Evolutionary conservation across 768 basidiomycete species (phyloP).

Genomic region (Dendrothele bispora): DNA sequence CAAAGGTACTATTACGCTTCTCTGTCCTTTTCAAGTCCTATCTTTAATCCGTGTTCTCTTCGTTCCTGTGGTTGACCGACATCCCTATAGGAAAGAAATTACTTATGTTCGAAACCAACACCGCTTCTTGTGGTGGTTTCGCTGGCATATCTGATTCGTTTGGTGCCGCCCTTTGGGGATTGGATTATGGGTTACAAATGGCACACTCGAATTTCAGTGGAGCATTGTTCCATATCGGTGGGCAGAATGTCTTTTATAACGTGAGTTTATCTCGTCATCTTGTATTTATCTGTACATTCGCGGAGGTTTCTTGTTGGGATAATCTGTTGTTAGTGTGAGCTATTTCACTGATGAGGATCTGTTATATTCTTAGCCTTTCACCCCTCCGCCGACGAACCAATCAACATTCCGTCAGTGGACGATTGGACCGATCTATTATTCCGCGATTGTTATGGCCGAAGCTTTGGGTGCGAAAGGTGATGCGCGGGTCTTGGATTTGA

Average conservation of each 20-base stretch:
- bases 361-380: background rate
- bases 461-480: constrained; percentile 63
- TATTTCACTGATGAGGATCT: constrained; percentile 53
- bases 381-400: constrained; percentile 41
- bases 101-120: constrained; percentile 73
- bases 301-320: no score
- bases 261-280: constrained; percentile 39
- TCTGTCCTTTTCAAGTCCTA: no score
- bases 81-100: constrained; percentile 51
- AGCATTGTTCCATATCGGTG: constrained; percentile 56
- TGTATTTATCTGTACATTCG: no score
- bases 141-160: constrained; percentile 62
- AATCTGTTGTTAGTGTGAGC: no score
- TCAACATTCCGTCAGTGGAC: constrained; percentile 52
- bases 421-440: constrained; percentile 63
- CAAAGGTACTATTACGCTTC: no score
- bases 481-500: constrained; percentile 68
- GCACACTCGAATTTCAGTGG: constrained; percentile 54
- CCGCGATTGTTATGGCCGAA: constrained; percentile 70
- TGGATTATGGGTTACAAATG: constrained; percentile 62
- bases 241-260: constrained; percentile 66
- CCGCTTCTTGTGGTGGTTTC: constrained; percentile 70
- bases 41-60: no score
- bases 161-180: constrained; percentile 61
- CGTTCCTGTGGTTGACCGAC: no score